Evolutionary conservation across 352 stramenopile genomes (phyloP).

Genomic region (Pythium dissotocum): DNA sequence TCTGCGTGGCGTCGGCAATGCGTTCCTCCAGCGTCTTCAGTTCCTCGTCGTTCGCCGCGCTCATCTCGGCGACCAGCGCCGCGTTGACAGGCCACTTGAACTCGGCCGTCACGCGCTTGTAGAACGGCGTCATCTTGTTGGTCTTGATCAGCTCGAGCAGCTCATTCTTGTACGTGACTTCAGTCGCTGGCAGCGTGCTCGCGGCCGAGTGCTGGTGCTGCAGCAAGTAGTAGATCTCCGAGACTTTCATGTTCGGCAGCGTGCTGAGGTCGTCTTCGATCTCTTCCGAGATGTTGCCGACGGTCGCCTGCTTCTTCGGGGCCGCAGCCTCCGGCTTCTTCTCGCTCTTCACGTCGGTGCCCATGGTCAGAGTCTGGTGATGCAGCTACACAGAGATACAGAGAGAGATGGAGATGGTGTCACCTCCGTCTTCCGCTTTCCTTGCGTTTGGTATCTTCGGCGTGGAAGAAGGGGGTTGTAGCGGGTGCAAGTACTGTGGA

Average conservation of each 20-base stretch:
- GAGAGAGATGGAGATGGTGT: not conserved
- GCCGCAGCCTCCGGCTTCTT: slow-evolving; percentile 16
- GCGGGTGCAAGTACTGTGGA: slow-evolving; percentile 2
- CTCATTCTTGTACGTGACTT: slow-evolving; percentile 47
- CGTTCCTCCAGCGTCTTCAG: slow-evolving; percentile 84
- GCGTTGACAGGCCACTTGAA: slow-evolving; percentile 70
- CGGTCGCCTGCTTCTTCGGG: slow-evolving; percentile 72
- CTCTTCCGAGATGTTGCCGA: slow-evolving; percentile 86
- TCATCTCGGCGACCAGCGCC: slow-evolving; percentile 61
- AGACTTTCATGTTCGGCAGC: slow-evolving; percentile 78
- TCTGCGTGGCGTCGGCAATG: slow-evolving; percentile 93
- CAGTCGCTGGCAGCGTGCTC: slow-evolving; percentile 37
- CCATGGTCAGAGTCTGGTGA: slow-evolving; percentile 10
- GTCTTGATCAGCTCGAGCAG: slow-evolving; percentile 64
- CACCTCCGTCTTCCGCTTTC: not conserved
- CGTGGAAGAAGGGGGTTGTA: slow-evolving; percentile 11
- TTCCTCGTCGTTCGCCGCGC: slow-evolving; percentile 59
- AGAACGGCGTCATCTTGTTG: slow-evolving; percentile 81
- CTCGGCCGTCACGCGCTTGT: slow-evolving; percentile 65
- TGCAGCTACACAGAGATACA: slow-evolving; percentile 2
- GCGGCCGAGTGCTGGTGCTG: slow-evolving; percentile 58
- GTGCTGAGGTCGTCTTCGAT: slow-evolving; percentile 81
- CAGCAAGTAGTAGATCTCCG: slow-evolving; percentile 75
- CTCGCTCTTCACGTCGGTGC: slow-evolving; percentile 23
- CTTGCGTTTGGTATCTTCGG: slow-evolving; percentile 16